Conservation (phyloP, 2,329 filamentous ascomycete genomes). For the Fusarium sp. region DNA sequence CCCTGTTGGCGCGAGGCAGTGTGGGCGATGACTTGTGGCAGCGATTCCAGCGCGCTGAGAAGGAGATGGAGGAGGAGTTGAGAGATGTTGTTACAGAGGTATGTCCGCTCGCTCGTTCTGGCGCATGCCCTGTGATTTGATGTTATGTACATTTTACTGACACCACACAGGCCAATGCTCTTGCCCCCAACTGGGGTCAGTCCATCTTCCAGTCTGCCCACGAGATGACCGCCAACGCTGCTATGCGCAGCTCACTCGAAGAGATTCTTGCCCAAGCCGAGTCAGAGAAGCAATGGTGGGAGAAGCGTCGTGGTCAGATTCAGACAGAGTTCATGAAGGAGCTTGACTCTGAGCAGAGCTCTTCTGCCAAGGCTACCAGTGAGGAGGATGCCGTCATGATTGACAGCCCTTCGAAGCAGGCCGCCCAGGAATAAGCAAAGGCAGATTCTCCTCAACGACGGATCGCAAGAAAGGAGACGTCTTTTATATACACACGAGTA, state of each 20-base stretch:
- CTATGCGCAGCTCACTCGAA: conserved; percentile 78
- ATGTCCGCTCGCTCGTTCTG: conserved; percentile 14
- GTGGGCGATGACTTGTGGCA: conserved; percentile 98
- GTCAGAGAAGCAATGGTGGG: conserved; percentile 92
- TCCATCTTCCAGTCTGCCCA: conserved; percentile 97
- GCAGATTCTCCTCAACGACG: neutral
- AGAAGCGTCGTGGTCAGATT: conserved; percentile 79
- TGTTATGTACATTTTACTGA: conserved; percentile 2
- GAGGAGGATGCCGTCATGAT: conserved; percentile 74
- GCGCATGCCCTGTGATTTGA: neutral
- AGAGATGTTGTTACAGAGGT: conserved; percentile 95
- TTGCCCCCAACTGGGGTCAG: conserved; percentile 89
- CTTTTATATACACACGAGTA: conserved; percentile 3
- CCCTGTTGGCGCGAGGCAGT: conserved; percentile 86
- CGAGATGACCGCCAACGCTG: conserved; percentile 89
- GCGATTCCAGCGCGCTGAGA: conserved; percentile 89
- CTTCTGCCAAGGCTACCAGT: conserved; percentile 52
- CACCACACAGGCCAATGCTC: conserved; percentile 80
- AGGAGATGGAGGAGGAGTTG: conserved; percentile 97
- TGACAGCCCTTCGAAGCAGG: conserved; percentile 70
- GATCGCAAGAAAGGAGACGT: neutral
- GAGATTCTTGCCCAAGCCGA: conserved; percentile 78
- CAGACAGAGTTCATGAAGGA: conserved; percentile 86
- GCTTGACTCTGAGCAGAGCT: conserved; percentile 71
- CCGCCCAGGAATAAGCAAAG: conserved; percentile 57